Evolutionary conservation across 1,139 yeast genomes (phyloP).

Genomic region (Arxiozyma slooffiae): DNA sequence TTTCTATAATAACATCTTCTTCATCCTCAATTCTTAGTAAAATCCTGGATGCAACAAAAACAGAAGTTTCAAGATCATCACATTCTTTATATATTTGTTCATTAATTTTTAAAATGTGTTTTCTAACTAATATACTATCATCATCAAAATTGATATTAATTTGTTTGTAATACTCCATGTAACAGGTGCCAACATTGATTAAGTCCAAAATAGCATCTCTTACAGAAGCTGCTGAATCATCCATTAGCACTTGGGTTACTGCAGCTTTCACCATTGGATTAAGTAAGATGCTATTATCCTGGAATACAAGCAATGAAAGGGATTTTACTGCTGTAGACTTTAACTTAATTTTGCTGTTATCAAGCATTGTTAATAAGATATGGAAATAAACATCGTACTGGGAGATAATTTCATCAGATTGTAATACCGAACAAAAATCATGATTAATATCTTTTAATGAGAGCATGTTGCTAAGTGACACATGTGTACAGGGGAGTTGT

Average conservation of each 20-base stretch:
- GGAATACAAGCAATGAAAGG: constrained; percentile 41
- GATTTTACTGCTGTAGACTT: constrained; percentile 58
- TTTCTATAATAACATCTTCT: constrained; percentile 47
- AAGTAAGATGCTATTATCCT: constrained; percentile 42
- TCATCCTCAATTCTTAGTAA: constrained; percentile 57
- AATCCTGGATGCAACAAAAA: constrained; percentile 41
- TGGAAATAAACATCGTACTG: constrained; percentile 47
- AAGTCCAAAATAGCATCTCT: constrained; percentile 69
- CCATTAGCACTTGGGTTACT: constrained; percentile 44
- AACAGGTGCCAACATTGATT: constrained; percentile 37
- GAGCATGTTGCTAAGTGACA: background rate
- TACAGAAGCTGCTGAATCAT: constrained; percentile 61
- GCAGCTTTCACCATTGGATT: constrained; percentile 44
- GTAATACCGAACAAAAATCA: constrained; percentile 20
- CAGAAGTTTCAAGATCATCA: constrained; percentile 30
- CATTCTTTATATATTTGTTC: constrained; percentile 40
- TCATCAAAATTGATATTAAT: constrained; percentile 40
- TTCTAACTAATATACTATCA: constrained; percentile 56
- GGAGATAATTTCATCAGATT: constrained; percentile 32
- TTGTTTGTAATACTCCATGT: constrained; percentile 43
- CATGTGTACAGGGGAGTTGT: background rate
- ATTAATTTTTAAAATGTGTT: constrained; percentile 47
- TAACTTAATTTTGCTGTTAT: constrained; percentile 43
- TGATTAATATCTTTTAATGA: constrained; percentile 5
- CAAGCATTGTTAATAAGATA: constrained; percentile 35